These are phyloP conservation scores for Xylaria sp. DNA, from an alignment of 2,329 filamentous ascomycete genomes.

Conservation along the genomic window DNA sequence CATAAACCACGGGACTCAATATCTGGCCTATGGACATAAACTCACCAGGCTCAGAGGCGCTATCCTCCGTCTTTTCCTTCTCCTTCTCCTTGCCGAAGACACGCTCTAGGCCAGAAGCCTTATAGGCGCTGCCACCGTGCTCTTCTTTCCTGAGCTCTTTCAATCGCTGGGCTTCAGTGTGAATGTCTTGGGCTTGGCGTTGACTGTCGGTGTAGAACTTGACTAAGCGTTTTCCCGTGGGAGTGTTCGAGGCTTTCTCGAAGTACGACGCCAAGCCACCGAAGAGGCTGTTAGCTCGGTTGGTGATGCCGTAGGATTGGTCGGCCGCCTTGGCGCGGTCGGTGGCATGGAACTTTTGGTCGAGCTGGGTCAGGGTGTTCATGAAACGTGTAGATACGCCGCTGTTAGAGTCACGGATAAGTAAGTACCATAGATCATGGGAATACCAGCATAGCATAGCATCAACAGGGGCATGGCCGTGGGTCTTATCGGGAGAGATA, in stretches of 20 bases:
- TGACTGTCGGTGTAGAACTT: slow-evolving; percentile 87
- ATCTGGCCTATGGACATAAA: slow-evolving; percentile 39
- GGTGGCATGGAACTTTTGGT: slow-evolving; percentile 86
- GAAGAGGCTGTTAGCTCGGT: slow-evolving; percentile 73
- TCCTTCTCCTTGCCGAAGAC: slow-evolving; percentile 67
- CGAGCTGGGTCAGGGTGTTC: slow-evolving; percentile 77
- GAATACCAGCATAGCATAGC: no score
- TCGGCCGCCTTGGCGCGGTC: slow-evolving; percentile 89
- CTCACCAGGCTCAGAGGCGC: slow-evolving; percentile 35
- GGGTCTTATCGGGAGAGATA: no score
- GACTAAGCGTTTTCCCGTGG: slow-evolving; percentile 87
- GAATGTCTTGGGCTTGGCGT: slow-evolving; percentile 93
- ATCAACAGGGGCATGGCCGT: no score
- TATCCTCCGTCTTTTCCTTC: slow-evolving; percentile 35
- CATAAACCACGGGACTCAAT: slow-evolving; percentile 18
- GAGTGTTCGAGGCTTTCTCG: slow-evolving; percentile 88
- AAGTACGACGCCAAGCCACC: slow-evolving; percentile 87
- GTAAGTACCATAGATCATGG: background rate
- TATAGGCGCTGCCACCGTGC: slow-evolving; percentile 68
- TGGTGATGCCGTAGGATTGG: slow-evolving; percentile 82
- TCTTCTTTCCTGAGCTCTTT: slow-evolving; percentile 85
- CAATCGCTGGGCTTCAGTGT: slow-evolving; percentile 87
- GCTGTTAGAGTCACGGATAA: slow-evolving; percentile 36
- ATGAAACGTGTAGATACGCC: slow-evolving; percentile 86
- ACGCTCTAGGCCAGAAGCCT: slow-evolving; percentile 67